These are phyloP conservation scores for Fusarium foetens DNA, from an alignment of 2,329 filamentous ascomycete species.

Conservation along the genomic window DNA sequence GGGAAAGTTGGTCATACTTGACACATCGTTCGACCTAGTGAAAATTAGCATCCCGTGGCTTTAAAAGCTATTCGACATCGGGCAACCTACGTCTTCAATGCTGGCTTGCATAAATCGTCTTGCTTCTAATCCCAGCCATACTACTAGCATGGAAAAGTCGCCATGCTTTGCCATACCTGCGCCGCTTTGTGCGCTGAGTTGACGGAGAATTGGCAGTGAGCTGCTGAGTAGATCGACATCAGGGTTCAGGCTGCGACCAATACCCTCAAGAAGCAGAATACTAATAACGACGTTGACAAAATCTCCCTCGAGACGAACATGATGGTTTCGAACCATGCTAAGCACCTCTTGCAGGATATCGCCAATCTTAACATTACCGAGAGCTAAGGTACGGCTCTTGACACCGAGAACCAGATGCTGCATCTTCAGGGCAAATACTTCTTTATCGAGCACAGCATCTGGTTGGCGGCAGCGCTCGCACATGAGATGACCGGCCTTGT, in stretches of 20 bases:
- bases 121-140: conserved; percentile 92
- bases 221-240: conserved; percentile 86
- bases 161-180: conserved; percentile 75
- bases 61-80: neutral
- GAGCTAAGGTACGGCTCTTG: conserved; percentile 88
- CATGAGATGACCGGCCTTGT: conserved; percentile 95
- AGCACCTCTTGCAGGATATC: conserved; percentile 93
- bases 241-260: conserved; percentile 87
- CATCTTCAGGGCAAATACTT: conserved; percentile 96
- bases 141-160: conserved; percentile 85
- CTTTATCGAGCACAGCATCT: conserved; percentile 85
- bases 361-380: conserved; percentile 95
- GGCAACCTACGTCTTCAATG: conserved; percentile 78
- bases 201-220: conserved; percentile 87
- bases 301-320: conserved; percentile 94
- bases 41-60: neutral
- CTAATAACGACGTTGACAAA: conserved; percentile 99
- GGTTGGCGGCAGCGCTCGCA: conserved; percentile 94
- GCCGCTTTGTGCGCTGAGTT: conserved; percentile 83
- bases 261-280: conserved; percentile 92
- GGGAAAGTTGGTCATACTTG: conserved; percentile 87
- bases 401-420: conserved; percentile 93
- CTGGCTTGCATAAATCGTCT: conserved; percentile 90
- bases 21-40: conserved; percentile 83
- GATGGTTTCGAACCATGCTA: conserved; percentile 89